These are phyloP conservation scores for Hyphopichia buzzinii DNA, from an alignment of 1,139 yeast species.

Conservation along the genomic window DNA sequence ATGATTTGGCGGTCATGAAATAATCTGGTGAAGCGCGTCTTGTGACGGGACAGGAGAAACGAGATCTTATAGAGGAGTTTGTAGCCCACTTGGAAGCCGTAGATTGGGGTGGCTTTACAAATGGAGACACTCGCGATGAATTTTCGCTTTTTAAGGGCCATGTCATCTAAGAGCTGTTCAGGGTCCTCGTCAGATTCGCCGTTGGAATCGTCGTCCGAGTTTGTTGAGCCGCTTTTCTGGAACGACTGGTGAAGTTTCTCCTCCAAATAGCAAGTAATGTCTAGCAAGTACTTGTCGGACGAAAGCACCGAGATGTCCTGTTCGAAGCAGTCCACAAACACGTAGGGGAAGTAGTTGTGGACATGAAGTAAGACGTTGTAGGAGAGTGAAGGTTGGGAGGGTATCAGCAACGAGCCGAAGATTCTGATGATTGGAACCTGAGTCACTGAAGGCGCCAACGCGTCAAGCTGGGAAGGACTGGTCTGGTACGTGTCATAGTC, in stretches of 20 bases:
- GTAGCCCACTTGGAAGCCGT: constrained; percentile 76
- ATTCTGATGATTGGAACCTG: constrained; percentile 76
- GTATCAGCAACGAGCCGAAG: constrained; percentile 59
- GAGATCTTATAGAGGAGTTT: constrained; percentile 64
- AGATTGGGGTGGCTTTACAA: constrained; percentile 77
- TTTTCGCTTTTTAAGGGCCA: constrained; percentile 13
- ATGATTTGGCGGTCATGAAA: constrained; percentile 49
- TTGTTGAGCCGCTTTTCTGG: constrained; percentile 9
- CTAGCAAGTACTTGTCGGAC: constrained; percentile 9
- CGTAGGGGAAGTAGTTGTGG: constrained; percentile 82
- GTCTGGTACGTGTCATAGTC: constrained; percentile 65
- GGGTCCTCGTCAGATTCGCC: constrained; percentile 10
- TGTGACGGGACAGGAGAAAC: constrained; percentile 61
- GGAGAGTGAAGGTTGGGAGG: not conserved
- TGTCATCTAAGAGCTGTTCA: constrained; percentile 8
- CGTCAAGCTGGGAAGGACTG: constrained; percentile 33
- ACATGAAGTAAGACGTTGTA: constrained; percentile 55
- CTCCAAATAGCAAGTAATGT: constrained; percentile 19
- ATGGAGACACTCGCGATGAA: constrained; percentile 67
- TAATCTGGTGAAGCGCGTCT: constrained; percentile 57
- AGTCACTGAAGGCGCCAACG: constrained; percentile 26
- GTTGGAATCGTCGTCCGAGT: constrained; percentile 10
- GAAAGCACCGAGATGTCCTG: constrained; percentile 6
- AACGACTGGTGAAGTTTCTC: constrained; percentile 16
- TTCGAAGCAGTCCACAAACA: constrained; percentile 55